A percentile compares a stretch with the other conserved stretches of the same genome.
Evolutionary conservation across 2,329 filamentous ascomycete species (phyloP).

Genomic region (Fusarium tuaranense): DNA sequence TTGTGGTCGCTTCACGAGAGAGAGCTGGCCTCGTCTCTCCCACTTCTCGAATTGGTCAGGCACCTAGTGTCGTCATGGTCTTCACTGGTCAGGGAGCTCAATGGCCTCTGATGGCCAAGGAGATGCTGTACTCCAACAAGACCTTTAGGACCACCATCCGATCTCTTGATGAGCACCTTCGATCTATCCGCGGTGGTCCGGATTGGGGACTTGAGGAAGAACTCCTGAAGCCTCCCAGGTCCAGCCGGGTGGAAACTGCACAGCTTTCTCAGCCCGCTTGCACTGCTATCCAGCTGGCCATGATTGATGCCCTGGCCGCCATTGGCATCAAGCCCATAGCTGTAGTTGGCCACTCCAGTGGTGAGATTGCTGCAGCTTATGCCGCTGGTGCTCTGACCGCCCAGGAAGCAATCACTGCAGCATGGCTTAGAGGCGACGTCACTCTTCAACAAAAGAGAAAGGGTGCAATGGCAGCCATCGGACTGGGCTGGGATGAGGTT

Average conservation of each 20-base stretch:
- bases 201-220: constrained; percentile 37
- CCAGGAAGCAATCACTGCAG: constrained; percentile 51
- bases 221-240: constrained; percentile 15
- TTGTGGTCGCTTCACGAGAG: constrained; percentile 12
- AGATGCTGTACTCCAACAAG: constrained; percentile 31
- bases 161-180: constrained; percentile 22
- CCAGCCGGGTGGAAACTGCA: constrained; percentile 45
- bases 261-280: constrained; percentile 53
- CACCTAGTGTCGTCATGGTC: constrained; percentile 33
- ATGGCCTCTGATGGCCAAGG: constrained; percentile 48
- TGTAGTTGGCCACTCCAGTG: constrained; percentile 57
- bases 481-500: constrained; percentile 48
- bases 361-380: constrained; percentile 60
- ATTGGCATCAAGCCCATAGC: constrained; percentile 48
- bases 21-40: not conserved
- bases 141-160: constrained; percentile 20
- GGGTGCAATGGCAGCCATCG: constrained; percentile 55
- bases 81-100: constrained; percentile 54
- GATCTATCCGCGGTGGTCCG: not conserved
- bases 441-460: not conserved
- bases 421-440: constrained; percentile 54
- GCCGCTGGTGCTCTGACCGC: constrained; percentile 51
- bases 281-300: constrained; percentile 57
- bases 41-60: not conserved
- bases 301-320: constrained; percentile 53